Conservation (phyloP, 2,329 filamentous ascomycete genomes). For the Trichoderma brevicompactum region DNA sequence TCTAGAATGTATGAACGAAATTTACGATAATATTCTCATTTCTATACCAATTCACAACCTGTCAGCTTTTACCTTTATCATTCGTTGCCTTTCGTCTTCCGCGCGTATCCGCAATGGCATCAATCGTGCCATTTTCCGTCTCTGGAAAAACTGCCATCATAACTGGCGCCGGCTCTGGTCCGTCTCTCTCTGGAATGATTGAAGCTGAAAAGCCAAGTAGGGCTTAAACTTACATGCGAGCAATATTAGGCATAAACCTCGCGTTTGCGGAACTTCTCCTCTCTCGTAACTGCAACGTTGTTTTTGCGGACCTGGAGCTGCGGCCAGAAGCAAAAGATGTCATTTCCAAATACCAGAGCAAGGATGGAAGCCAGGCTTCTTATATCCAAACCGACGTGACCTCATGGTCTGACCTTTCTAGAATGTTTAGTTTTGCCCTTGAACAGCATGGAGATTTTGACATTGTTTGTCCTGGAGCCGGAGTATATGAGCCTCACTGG, state of each 20-base stretch:
- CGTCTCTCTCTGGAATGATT: not conserved
- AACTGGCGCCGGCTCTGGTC: constrained; percentile 36
- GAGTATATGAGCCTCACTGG: constrained; percentile 27
- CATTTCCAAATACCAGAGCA: constrained; percentile 7
- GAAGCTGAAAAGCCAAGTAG: no score
- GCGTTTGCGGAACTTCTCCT: constrained; percentile 51
- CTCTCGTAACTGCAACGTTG: constrained; percentile 29
- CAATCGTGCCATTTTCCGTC: constrained; percentile 33
- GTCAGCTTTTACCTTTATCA: no score
- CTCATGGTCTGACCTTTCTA: constrained; percentile 24
- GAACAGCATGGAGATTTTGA: constrained; percentile 22
- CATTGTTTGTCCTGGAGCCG: constrained; percentile 26
- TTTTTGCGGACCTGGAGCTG: constrained; percentile 27
- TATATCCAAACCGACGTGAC: constrained; percentile 26
- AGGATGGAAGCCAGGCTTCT: not conserved
- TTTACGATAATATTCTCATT: not conserved
- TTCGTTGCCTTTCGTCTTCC: no score
- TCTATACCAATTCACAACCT: not conserved
- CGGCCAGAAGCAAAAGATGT: constrained; percentile 25
- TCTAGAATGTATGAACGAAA: not conserved
- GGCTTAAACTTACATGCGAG: not conserved
- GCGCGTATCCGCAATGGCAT: not conserved
- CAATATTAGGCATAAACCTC: constrained; percentile 47
- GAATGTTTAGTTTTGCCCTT: constrained; percentile 22
- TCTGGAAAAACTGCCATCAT: constrained; percentile 35